Conservation (phyloP, 1,284 basidiomycete species). For the Microbotryomycetes sp. region DNA sequence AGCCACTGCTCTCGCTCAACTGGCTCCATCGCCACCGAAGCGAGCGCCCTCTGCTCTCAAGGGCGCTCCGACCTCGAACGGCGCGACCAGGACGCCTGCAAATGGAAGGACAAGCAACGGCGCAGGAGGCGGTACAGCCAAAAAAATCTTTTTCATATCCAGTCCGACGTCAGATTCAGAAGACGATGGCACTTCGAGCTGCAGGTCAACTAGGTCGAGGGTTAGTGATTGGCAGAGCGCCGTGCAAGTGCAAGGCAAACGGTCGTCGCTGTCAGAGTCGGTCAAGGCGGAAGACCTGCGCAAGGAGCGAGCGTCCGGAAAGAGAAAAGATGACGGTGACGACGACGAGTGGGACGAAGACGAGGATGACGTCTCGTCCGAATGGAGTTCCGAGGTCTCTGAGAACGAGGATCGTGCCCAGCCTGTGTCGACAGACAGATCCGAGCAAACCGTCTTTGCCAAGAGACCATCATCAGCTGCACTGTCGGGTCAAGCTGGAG, state of each 20-base stretch:
- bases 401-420: background rate
- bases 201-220: background rate
- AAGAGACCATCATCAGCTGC: conserved; percentile 11
- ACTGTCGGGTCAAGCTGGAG: conserved; percentile 14
- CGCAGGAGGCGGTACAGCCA: conserved; percentile 7
- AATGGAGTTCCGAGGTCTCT: conserved; percentile 29
- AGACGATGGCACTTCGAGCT: conserved; percentile 18
- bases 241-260: background rate
- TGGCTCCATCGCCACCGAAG: conserved; percentile 10
- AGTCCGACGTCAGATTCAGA: conserved; percentile 28
- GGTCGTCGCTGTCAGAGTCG: background rate
- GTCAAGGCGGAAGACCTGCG: background rate
- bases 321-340: conserved; percentile 7
- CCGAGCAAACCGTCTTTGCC: conserved; percentile 7
- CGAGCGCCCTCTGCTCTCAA: background rate
- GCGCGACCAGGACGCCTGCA: background rate
- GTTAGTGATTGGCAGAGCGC: background rate
- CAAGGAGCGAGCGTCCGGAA: background rate
- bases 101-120: background rate
- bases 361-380: conserved; percentile 20
- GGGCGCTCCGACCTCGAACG: background rate
- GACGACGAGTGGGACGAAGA: conserved; percentile 10
- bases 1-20: background rate
- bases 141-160: conserved; percentile 35
- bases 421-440: no score